phyloP scores from a whole-genome alignment of 345 rosid species.

The Nasturtium officinale region DNA sequence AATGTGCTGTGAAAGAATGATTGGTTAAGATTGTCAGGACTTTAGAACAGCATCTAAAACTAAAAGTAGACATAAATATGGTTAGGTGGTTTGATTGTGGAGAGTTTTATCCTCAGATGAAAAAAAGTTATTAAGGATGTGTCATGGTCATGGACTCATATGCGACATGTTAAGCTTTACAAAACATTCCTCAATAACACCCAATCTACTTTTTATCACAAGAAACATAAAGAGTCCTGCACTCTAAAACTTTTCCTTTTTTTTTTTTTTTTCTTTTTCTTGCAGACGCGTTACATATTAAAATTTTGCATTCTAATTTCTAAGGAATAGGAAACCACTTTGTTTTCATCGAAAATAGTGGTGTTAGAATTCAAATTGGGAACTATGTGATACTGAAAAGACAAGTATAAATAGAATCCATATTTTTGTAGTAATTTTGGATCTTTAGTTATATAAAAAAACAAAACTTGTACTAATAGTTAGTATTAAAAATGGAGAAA shows the following conservation, averaged over 20 bases:
- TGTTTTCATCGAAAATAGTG: background rate
- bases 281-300: background rate
- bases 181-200: conserved; percentile 34
- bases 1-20: background rate
- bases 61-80: conserved; percentile 23
- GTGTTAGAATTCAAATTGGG: conserved; percentile 31
- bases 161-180: conserved; percentile 36
- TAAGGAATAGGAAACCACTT: background rate
- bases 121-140: conserved; percentile 5
- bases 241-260: conserved; percentile 14
- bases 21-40: conserved; percentile 2
- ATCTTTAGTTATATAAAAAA: background rate
- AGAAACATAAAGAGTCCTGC: background rate
- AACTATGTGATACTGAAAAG: conserved; percentile 19
- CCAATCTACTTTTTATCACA: conserved; percentile 10
- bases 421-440: conserved; percentile 8
- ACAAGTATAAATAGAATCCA: conserved; percentile 18
- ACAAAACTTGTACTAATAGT: conserved; percentile 8
- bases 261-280: conserved; percentile 16
- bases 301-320: background rate
- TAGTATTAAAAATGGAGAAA: background rate
- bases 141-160: conserved; percentile 1
- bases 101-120: background rate
- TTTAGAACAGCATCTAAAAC: background rate
- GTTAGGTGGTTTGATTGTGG: conserved; percentile 27